Conservation (phyloP, 768 basidiomycete species). For the Tricholoma bakamatsutake region DNA sequence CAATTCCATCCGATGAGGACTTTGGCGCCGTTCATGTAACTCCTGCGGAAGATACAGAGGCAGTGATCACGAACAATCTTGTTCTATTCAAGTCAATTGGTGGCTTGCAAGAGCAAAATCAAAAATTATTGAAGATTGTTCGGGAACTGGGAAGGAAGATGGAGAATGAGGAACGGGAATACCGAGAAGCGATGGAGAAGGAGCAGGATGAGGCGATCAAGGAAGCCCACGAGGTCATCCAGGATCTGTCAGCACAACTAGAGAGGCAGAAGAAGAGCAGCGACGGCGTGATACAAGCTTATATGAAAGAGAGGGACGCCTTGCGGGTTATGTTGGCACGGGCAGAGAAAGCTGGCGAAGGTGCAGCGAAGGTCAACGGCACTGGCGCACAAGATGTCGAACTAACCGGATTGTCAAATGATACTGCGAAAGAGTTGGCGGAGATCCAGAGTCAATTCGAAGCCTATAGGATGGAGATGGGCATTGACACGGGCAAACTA, state of each 20-base stretch:
- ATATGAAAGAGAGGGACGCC: conserved; percentile 84
- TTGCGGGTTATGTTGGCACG: conserved; percentile 69
- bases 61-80: conserved; percentile 83
- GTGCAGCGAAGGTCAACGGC: conserved; percentile 13
- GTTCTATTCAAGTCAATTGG: conserved; percentile 80
- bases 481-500: conserved; percentile 63
- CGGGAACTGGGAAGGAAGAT: conserved; percentile 79
- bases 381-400: conserved; percentile 10
- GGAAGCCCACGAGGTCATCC: conserved; percentile 86
- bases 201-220: conserved; percentile 77
- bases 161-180: conserved; percentile 80
- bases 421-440: conserved; percentile 54
- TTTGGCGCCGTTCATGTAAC: conserved; percentile 35
- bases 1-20: conserved; percentile 68
- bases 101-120: conserved; percentile 86
- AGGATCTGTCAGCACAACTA: conserved; percentile 69
- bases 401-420: conserved; percentile 17
- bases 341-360: conserved; percentile 30
- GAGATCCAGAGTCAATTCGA: conserved; percentile 81
- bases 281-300: conserved; percentile 69
- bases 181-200: conserved; percentile 59
- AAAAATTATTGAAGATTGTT: conserved; percentile 78
- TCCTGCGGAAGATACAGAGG: conserved; percentile 55
- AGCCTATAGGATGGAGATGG: conserved; percentile 73
- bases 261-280: conserved; percentile 70